Conservation (phyloP, 441 rosid species). For the Syzygium syzygioides region DNA sequence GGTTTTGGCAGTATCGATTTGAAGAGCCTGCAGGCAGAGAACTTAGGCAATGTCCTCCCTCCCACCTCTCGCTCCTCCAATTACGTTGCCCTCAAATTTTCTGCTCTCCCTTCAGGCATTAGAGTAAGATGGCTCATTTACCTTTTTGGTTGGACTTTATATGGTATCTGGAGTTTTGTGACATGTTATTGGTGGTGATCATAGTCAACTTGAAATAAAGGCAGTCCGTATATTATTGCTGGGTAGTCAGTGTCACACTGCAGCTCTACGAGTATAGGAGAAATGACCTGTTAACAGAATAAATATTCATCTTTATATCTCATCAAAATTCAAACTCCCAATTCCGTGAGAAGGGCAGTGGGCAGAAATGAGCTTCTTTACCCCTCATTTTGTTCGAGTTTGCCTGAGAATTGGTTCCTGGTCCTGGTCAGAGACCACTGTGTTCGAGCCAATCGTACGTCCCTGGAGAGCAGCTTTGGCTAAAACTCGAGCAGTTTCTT, state of each 20-base stretch:
- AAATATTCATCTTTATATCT: background rate
- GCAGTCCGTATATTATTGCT: background rate
- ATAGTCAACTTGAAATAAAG: background rate
- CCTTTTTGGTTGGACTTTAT: background rate
- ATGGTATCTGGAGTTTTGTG: background rate
- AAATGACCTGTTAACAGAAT: background rate
- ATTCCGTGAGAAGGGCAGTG: background rate
- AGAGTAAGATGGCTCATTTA: slow-evolving; percentile 48
- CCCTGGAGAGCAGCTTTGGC: background rate
- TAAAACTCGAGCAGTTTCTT: background rate
- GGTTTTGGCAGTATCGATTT: slow-evolving; percentile 95
- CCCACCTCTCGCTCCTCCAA: slow-evolving; percentile 85
- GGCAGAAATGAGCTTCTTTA: background rate
- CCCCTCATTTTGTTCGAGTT: background rate
- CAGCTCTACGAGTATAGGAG: background rate
- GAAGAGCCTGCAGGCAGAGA: slow-evolving; percentile 94
- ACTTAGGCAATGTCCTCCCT: slow-evolving; percentile 72
- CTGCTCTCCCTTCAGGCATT: slow-evolving; percentile 49
- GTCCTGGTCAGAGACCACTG: background rate
- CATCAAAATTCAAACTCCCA: background rate
- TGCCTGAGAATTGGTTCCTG: background rate
- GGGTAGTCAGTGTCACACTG: background rate
- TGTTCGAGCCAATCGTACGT: background rate
- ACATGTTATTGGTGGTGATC: background rate
- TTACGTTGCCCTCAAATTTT: slow-evolving; percentile 73